These are phyloP conservation scores for Ogataea pignaliae DNA, from an alignment of 805 yeast genomes.

Conservation along the genomic window DNA sequence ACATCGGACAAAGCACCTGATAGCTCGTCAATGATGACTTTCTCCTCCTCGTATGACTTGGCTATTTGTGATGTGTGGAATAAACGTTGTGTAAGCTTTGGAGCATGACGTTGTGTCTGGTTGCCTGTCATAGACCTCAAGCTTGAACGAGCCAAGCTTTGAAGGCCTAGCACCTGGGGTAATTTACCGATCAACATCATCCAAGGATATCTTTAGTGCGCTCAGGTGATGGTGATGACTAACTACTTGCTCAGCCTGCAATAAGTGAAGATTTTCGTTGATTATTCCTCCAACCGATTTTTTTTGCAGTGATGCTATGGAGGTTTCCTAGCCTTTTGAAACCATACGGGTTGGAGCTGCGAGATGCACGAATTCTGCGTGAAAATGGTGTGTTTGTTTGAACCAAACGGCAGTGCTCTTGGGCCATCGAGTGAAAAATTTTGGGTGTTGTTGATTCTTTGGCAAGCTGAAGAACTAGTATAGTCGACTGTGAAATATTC, in stretches of 20 bases:
- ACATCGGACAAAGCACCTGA: slow-evolving; percentile 41
- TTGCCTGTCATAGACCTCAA: not conserved
- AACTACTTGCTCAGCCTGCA: not conserved
- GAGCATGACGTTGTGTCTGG: no score
- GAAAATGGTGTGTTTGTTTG: not conserved
- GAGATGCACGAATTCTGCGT: no score
- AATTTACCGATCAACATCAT: slow-evolving; percentile 5
- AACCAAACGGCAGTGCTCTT: no score
- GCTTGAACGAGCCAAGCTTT: slow-evolving; percentile 2
- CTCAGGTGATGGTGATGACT: not conserved
- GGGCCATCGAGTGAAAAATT: slow-evolving; percentile 1
- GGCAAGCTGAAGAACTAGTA: not conserved
- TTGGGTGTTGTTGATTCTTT: no score
- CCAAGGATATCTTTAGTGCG: not conserved
- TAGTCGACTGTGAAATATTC: no score
- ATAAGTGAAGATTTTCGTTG: not conserved
- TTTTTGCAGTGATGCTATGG: not conserved
- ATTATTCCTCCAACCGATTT: not conserved
- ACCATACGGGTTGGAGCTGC: not conserved
- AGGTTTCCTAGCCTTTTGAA: not conserved
- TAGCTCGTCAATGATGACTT: slow-evolving; percentile 59
- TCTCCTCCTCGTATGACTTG: slow-evolving; percentile 66
- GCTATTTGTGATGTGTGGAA: slow-evolving; percentile 30
- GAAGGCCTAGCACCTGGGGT: slow-evolving; percentile 5
- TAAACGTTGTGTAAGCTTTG: not conserved